Evolutionary conservation across 2,329 filamentous ascomycete genomes (phyloP).

Genomic region (Daldinia sp.): DNA sequence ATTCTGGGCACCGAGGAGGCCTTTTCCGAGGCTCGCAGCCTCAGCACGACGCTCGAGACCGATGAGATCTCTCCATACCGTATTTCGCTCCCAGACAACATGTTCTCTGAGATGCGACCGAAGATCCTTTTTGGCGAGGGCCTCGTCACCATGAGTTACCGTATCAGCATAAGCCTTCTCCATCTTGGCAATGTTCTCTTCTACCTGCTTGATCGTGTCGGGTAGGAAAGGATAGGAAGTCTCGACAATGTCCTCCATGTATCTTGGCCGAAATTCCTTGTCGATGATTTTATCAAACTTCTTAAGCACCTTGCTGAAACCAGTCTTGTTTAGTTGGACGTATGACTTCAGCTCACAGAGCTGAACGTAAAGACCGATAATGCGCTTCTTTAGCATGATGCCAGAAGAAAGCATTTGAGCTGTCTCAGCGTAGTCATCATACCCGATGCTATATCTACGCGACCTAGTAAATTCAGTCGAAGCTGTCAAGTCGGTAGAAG

Average conservation of each 20-base stretch:
- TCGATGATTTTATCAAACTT: conserved; percentile 98
- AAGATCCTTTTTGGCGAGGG: conserved; percentile 82
- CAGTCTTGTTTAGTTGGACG: conserved; percentile 93
- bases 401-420: conserved; percentile 70
- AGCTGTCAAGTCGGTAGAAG: conserved; percentile 64
- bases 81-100: conserved; percentile 98
- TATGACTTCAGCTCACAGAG: conserved; percentile 96
- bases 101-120: conserved; percentile 92
- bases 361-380: conserved; percentile 86
- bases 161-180: conserved; percentile 83
- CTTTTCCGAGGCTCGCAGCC: conserved; percentile 88
- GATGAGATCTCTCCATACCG: conserved; percentile 98
- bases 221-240: conserved; percentile 82
- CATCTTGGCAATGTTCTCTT: conserved; percentile 75
- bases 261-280: conserved; percentile 77
- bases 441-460: conserved; percentile 71
- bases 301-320: conserved; percentile 95
- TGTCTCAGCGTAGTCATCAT: conserved; percentile 82
- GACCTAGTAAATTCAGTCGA: conserved; percentile 69
- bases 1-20: conserved; percentile 78
- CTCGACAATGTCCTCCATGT: conserved; percentile 78
- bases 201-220: conserved; percentile 73
- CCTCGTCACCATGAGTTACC: conserved; percentile 81
- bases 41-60: conserved; percentile 95
- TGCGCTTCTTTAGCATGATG: conserved; percentile 91